These are phyloP conservation scores for Eucalyptus curtisii DNA, from an alignment of 345 rosid species.

Conservation along the genomic window DNA sequence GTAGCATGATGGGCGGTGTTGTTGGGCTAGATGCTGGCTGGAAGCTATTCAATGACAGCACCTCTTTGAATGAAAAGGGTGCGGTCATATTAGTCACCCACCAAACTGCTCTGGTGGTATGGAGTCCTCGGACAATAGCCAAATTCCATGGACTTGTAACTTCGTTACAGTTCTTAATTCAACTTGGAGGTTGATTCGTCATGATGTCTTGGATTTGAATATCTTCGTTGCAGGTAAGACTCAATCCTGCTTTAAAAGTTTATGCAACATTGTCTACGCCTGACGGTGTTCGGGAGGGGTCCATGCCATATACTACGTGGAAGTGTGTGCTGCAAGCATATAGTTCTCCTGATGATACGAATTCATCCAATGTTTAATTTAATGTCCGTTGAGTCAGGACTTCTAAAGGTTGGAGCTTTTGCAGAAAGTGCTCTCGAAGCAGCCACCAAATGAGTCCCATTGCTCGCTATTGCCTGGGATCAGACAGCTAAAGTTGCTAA, in stretches of 20 bases:
- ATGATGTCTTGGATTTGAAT: neutral
- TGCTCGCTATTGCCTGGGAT: constrained; percentile 97
- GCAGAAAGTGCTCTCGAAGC: constrained; percentile 46
- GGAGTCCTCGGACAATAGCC: constrained; percentile 38
- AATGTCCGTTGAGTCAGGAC: neutral
- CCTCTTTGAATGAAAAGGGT: constrained; percentile 82
- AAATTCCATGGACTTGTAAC: constrained; percentile 20
- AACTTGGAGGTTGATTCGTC: constrained; percentile 2
- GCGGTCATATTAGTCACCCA: constrained; percentile 89
- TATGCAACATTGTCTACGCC: constrained; percentile 82
- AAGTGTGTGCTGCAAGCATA: constrained; percentile 33
- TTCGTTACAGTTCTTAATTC: constrained; percentile 8
- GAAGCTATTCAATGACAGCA: constrained; percentile 89
- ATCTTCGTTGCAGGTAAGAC: constrained; percentile 50
- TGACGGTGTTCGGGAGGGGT: constrained; percentile 95
- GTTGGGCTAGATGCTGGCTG: constrained; percentile 91
- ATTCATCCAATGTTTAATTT: constrained; percentile 1
- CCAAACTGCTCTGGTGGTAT: constrained; percentile 96
- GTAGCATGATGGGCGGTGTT: constrained; percentile 98
- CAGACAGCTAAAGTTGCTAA: constrained; percentile 87
- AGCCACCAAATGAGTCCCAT: constrained; percentile 55
- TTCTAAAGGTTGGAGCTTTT: constrained; percentile 5
- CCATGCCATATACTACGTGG: constrained; percentile 98
- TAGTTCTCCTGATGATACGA: constrained; percentile 30
- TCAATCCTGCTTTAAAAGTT: constrained; percentile 63